A percentile compares a stretch with the other conserved stretches of the same genome.
Evolutionary conservation across 441 rosid species (phyloP).

Genomic region (Populus tomentosa): DNA sequence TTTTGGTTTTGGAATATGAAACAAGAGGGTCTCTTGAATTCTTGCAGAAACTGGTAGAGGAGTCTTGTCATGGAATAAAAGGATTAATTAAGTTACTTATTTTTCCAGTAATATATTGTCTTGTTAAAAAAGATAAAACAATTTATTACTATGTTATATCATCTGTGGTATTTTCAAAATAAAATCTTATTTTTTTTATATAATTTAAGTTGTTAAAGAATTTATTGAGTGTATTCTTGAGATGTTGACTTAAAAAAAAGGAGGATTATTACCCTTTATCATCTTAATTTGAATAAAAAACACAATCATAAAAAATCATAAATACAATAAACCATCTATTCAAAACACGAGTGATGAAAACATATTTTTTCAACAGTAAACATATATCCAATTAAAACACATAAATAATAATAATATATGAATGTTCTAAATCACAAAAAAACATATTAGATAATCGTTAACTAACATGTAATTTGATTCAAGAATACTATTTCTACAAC

Average conservation of each 20-base stretch:
- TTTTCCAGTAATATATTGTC: background rate
- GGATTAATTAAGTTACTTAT: background rate
- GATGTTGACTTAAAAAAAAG: background rate
- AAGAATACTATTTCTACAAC: no score
- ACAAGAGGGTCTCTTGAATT: slow-evolving; percentile 6
- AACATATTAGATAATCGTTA: no score
- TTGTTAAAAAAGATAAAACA: background rate
- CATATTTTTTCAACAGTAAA: no score
- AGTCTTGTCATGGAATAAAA: slow-evolving; percentile 3
- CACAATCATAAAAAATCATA: background rate
- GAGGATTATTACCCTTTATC: background rate
- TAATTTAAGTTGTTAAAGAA: background rate
- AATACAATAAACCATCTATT: no score
- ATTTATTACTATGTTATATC: background rate
- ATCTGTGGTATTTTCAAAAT: background rate
- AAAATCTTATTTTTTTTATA: no score
- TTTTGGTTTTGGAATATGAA: background rate
- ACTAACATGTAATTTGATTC: no score
- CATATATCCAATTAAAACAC: no score
- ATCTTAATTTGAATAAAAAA: background rate
- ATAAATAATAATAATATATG: no score
- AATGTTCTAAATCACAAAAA: no score
- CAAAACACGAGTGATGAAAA: no score
- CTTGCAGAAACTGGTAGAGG: background rate
- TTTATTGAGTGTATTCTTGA: background rate